phyloP scores from a whole-genome alignment of 2,329 filamentous ascomycete genomes.

The Trichoderma sp. region DNA sequence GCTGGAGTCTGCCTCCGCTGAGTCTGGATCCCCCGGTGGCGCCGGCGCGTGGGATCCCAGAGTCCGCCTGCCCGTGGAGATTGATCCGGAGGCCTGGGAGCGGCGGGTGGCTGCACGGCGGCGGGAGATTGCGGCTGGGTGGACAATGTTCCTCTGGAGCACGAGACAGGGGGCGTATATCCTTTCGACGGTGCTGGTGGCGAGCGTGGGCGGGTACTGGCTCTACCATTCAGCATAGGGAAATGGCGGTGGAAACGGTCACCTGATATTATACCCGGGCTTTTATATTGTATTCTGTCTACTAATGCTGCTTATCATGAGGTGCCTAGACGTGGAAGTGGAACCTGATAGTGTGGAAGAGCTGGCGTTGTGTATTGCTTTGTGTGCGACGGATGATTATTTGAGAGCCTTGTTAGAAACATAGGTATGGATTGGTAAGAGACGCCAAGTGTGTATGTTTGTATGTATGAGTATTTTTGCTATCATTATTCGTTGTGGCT shows the following conservation, averaged over 20 bases:
- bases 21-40: slow-evolving; percentile 29
- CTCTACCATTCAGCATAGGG: slow-evolving; percentile 29
- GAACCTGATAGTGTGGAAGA: background rate
- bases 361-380: background rate
- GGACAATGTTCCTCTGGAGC: slow-evolving; percentile 57
- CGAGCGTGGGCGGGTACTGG: slow-evolving; percentile 52
- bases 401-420: background rate
- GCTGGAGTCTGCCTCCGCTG: background rate
- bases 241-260: background rate
- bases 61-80: slow-evolving; percentile 50
- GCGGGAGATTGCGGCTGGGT: slow-evolving; percentile 53
- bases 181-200: slow-evolving; percentile 45
- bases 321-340: background rate
- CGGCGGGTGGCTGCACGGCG: slow-evolving; percentile 49
- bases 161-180: slow-evolving; percentile 53
- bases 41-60: slow-evolving; percentile 43
- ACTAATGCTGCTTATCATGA: background rate
- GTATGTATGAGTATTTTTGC: background rate
- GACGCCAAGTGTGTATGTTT: background rate
- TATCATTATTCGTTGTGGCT: slow-evolving; percentile 1
- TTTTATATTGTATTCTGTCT: background rate
- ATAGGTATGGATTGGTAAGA: background rate
- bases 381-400: too few species aligned
- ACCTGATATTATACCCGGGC: too few species aligned
- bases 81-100: slow-evolving; percentile 58